phyloP scores from a whole-genome alignment of 2,329 filamentous ascomycete species.

The Fusarium concolor region DNA sequence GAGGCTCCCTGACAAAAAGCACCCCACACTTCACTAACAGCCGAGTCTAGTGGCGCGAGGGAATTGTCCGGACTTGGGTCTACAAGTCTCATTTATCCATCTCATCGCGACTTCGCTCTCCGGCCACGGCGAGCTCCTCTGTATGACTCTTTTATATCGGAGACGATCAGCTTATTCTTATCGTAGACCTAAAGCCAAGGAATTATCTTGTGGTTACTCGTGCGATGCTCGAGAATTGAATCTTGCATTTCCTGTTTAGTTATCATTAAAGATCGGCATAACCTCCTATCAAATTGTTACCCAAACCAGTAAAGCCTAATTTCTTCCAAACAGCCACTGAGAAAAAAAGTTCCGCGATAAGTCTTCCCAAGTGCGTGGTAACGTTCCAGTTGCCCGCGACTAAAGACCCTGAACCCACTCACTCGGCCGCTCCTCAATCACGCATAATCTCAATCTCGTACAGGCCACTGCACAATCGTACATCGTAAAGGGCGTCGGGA shows the following conservation, averaged over 20 bases:
- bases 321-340: slow-evolving; percentile 1
- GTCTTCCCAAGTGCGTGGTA: slow-evolving; percentile 21
- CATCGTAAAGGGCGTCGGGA: slow-evolving; percentile 18
- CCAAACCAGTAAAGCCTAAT: not conserved
- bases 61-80: slow-evolving; percentile 11
- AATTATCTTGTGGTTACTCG: not conserved
- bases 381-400: slow-evolving; percentile 20
- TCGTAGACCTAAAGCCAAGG: not conserved
- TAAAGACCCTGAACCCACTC: slow-evolving; percentile 14
- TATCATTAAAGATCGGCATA: not conserved
- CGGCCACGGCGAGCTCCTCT: slow-evolving; percentile 14
- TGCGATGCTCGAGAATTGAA: not conserved
- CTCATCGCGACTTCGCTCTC: slow-evolving; percentile 8
- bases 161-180: not conserved
- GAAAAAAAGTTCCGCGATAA: not conserved
- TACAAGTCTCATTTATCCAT: too few species aligned
- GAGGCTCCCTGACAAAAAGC: slow-evolving; percentile 2
- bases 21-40: slow-evolving; percentile 23
- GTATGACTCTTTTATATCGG: slow-evolving; percentile 6
- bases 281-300: not conserved
- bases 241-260: too few species aligned
- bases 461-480: too few species aligned
- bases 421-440: not conserved
- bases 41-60: slow-evolving; percentile 24
- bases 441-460: slow-evolving; percentile 1